Conservation (phyloP, 2,329 filamentous ascomycete genomes). For the Fusarium udum region DNA sequence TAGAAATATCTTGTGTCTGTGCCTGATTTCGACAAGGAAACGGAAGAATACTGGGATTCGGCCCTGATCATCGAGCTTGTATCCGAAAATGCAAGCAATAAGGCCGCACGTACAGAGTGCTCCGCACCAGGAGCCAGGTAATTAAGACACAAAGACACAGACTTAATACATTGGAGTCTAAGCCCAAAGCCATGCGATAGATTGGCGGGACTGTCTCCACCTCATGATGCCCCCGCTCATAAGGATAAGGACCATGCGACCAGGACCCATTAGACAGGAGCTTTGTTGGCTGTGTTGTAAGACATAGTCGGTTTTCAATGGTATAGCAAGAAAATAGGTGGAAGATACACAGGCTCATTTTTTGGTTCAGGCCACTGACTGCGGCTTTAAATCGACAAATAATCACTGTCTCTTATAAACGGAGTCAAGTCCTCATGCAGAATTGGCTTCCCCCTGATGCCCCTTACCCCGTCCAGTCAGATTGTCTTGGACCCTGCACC, state of each 20-base stretch:
- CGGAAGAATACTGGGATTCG: background rate
- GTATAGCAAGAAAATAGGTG: background rate
- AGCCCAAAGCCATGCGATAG: constrained; percentile 27
- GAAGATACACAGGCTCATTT: background rate
- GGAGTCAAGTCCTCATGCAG: constrained; percentile 17
- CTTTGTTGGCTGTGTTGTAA: background rate
- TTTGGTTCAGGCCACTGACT: background rate
- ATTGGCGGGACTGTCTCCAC: constrained; percentile 32
- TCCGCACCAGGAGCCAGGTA: background rate
- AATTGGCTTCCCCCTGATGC: constrained; percentile 22
- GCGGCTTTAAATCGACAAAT: background rate
- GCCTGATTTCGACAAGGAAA: background rate
- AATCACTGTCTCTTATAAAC: background rate
- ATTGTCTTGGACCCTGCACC: constrained; percentile 40
- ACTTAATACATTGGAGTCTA: constrained; percentile 1
- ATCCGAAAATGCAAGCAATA: background rate
- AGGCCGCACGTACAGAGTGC: background rate
- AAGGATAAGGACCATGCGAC: background rate
- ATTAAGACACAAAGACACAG: background rate
- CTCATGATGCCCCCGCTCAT: constrained; percentile 25
- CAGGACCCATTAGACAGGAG: background rate
- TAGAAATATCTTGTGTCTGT: background rate
- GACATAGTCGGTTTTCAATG: background rate
- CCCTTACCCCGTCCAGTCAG: constrained; percentile 20
- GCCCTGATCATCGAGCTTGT: background rate